These are phyloP conservation scores for Russula dissimulans DNA, from an alignment of 768 basidiomycete species.

Conservation along the genomic window DNA sequence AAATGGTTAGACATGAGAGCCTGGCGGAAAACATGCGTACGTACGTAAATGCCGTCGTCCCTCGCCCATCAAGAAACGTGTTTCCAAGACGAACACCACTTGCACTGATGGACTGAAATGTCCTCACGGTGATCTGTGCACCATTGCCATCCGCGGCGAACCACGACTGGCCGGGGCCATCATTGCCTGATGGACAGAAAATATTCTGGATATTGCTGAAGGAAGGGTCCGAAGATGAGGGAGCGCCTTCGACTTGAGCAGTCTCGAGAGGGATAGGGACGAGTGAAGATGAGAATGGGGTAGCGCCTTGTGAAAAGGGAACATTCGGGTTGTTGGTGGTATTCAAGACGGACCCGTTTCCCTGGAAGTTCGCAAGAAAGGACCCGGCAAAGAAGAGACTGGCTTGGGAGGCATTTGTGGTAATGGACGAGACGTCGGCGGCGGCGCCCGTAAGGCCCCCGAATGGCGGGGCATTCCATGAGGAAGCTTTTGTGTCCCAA, in stretches of 20 bases:
- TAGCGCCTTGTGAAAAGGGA: constrained; percentile 71
- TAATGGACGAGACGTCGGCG: constrained; percentile 65
- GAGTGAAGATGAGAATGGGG: constrained; percentile 82
- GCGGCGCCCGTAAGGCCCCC: constrained; percentile 66
- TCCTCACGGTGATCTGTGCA: constrained; percentile 67
- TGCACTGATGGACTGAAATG: constrained; percentile 64
- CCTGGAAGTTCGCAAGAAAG: constrained; percentile 65
- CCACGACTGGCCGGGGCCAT: constrained; percentile 79
- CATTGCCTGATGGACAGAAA: constrained; percentile 79
- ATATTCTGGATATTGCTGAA: constrained; percentile 60
- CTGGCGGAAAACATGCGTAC: constrained; percentile 20
- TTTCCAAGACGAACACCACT: constrained; percentile 86
- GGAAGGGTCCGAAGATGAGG: constrained; percentile 49
- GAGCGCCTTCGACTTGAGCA: constrained; percentile 48
- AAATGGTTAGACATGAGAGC: constrained; percentile 13
- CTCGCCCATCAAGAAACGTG: constrained; percentile 70
- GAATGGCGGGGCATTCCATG: constrained; percentile 78
- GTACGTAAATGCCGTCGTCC: constrained; percentile 85
- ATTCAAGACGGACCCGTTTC: constrained; percentile 42
- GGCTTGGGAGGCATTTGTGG: constrained; percentile 55
- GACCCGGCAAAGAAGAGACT: constrained; percentile 85
- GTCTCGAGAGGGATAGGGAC: constrained; percentile 66
- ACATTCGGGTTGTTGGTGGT: constrained; percentile 78
- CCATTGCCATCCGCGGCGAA: constrained; percentile 61
- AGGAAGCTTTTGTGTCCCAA: constrained; percentile 50